These are phyloP conservation scores for Dillenia suffruticosa DNA, from an alignment of 164 flowering plant species.

Conservation along the genomic window DNA sequence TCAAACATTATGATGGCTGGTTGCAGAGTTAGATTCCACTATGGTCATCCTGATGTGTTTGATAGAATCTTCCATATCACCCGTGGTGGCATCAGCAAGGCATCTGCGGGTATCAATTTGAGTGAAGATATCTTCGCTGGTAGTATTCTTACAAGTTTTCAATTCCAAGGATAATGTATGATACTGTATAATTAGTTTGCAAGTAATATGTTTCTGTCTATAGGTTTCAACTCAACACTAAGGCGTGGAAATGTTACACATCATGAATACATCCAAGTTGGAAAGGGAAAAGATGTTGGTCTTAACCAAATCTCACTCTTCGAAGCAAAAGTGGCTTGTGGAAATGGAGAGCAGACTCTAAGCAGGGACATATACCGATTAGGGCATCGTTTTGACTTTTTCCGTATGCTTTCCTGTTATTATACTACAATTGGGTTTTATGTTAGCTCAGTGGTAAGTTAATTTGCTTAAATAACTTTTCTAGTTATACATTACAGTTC, in stretches of 20 bases:
- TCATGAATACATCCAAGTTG: slow-evolving; percentile 98
- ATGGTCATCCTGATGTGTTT: slow-evolving; percentile 99
- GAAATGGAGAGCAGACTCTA: slow-evolving; percentile 96
- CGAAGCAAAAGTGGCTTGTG: slow-evolving; percentile 98
- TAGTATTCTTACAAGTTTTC: slow-evolving; percentile 17
- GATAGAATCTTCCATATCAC: slow-evolving; percentile 96
- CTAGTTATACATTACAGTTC: no score
- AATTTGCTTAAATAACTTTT: no score
- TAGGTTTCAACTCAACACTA: slow-evolving; percentile 93
- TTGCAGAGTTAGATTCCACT: slow-evolving; percentile 91
- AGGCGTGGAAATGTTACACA: slow-evolving; percentile 94
- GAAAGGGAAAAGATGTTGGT: slow-evolving; percentile 99
- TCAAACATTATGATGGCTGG: slow-evolving; percentile 11
- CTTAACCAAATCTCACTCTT: slow-evolving; percentile 95
- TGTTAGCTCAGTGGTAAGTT: slow-evolving; percentile 82
- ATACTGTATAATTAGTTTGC: slow-evolving; percentile 1
- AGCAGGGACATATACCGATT: slow-evolving; percentile 91
- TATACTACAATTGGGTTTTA: slow-evolving; percentile 90
- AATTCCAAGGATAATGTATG: background rate
- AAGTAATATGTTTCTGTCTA: slow-evolving; percentile 4
- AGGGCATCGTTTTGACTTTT: slow-evolving; percentile 96
- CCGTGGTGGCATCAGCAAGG: slow-evolving; percentile 96
- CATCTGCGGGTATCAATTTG: slow-evolving; percentile 82
- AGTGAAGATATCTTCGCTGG: slow-evolving; percentile 99
- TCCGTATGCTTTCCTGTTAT: slow-evolving; percentile 94